Evolutionary conservation across 768 basidiomycete species (phyloP).

Genomic region (Xerocomus spinulosus): DNA sequence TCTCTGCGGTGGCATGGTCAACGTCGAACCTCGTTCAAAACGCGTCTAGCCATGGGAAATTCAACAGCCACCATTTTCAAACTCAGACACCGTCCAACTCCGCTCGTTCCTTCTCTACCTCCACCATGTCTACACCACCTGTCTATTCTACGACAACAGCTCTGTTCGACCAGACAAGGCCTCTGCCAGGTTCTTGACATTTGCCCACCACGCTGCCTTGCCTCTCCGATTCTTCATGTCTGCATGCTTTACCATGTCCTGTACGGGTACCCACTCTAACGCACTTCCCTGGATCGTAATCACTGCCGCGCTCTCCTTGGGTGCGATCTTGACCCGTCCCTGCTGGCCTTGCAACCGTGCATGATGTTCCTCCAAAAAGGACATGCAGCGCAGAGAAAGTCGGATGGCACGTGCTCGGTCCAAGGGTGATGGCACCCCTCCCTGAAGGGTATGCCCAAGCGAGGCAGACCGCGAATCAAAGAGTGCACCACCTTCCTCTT

Average conservation of each 20-base stretch:
- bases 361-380: conserved; percentile 86
- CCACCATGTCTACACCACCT: too few relatives aligned
- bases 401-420: conserved; percentile 91
- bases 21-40: conserved; percentile 34
- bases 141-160: conserved; percentile 33
- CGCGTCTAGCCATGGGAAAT: conserved; percentile 30
- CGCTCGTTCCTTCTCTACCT: neutral
- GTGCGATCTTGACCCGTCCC: conserved; percentile 49
- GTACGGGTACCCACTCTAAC: conserved; percentile 78
- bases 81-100: conserved; percentile 22
- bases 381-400: conserved; percentile 88
- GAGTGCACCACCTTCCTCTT: conserved; percentile 86
- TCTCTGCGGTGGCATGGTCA: conserved; percentile 36
- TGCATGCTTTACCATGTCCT: conserved; percentile 78
- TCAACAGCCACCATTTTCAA: conserved; percentile 29
- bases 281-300: conserved; percentile 86
- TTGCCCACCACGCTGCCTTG: conserved; percentile 74
- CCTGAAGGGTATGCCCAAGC: conserved; percentile 95
- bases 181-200: conserved; percentile 66
- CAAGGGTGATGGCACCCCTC: conserved; percentile 90
- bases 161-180: conserved; percentile 63
- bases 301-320: conserved; percentile 70
- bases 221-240: conserved; percentile 90
- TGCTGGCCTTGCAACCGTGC: conserved; percentile 47
- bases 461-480: conserved; percentile 97